A percentile compares a stretch with the other conserved stretches of the same genome.
phyloP scores from a whole-genome alignment of 768 basidiomycete species.

The Tephrocybe sp. region DNA sequence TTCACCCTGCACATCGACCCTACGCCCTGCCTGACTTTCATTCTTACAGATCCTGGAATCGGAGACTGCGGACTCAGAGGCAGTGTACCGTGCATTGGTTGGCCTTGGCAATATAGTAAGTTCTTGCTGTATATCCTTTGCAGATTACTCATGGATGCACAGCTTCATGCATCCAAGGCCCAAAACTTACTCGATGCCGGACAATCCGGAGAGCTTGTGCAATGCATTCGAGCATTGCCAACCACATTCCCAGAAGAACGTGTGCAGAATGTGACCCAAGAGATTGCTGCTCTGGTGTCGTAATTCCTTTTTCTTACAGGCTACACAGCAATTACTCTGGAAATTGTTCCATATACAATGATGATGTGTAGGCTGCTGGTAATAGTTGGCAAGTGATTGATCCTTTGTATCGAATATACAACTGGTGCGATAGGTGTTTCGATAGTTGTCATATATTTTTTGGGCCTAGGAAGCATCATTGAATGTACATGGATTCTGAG shows the following conservation, averaged over 20 bases:
- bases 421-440: conserved; percentile 1
- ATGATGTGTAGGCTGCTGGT: too few relatives aligned
- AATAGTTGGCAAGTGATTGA: neutral
- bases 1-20: neutral
- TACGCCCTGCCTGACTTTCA: neutral
- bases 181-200: conserved; percentile 35
- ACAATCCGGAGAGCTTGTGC: conserved; percentile 40
- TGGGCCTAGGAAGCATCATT: too few relatives aligned
- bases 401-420: conserved; percentile 1
- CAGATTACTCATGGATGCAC: conserved; percentile 9
- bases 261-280: conserved; percentile 47
- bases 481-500: too few relatives aligned
- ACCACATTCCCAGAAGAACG: conserved; percentile 58
- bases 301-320: conserved; percentile 9
- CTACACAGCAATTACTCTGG: conserved; percentile 1
- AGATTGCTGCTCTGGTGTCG: conserved; percentile 46
- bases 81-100: conserved; percentile 68
- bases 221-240: conserved; percentile 39
- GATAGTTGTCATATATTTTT: neutral
- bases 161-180: conserved; percentile 52
- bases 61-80: conserved; percentile 62
- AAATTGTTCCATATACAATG: too few relatives aligned
- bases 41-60: conserved; percentile 46
- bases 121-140: conserved; percentile 7
- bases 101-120: conserved; percentile 74